phyloP scores from a whole-genome alignment of 257 asterid genomes.

The Apocynum venetum region DNA sequence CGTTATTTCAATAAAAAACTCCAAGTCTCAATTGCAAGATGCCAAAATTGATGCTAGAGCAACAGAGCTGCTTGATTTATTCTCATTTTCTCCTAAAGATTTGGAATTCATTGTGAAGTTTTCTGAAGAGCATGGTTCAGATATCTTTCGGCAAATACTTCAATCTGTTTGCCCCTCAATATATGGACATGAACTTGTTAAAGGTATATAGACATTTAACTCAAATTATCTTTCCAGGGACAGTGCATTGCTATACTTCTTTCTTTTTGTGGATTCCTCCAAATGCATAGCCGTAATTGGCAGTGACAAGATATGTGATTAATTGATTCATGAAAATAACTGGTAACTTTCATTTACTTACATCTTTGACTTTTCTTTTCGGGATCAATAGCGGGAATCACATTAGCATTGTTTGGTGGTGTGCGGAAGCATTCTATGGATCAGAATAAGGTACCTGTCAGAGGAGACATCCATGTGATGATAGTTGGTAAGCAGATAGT shows the following conservation, averaged over 20 bases:
- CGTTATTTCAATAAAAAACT: conserved; percentile 69
- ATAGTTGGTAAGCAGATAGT: conserved; percentile 61
- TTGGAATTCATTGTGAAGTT: conserved; percentile 84
- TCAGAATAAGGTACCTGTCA: conserved; percentile 96
- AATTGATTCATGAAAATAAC: neutral
- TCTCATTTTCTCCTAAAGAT: conserved; percentile 84
- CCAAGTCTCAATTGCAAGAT: conserved; percentile 66
- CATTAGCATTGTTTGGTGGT: conserved; percentile 83
- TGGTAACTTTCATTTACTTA: neutral
- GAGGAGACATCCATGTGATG: conserved; percentile 93
- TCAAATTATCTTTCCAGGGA: conserved; percentile 1
- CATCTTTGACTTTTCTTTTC: conserved; percentile 9
- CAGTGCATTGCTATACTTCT: neutral
- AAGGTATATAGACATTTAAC: conserved; percentile 46
- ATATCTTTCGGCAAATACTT: conserved; percentile 70
- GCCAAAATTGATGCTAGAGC: conserved; percentile 39
- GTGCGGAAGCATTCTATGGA: conserved; percentile 92
- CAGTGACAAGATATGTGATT: neutral
- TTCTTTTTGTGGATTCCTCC: conserved; percentile 6
- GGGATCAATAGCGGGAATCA: conserved; percentile 69
- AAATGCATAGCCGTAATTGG: neutral
- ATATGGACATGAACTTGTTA: conserved; percentile 95
- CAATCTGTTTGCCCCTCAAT: conserved; percentile 95
- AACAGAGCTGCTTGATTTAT: conserved; percentile 59
- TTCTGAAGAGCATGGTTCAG: conserved; percentile 86